Evolutionary conservation across 2,329 filamentous ascomycete species (phyloP).

Genomic region (Penicillium digitatum): DNA sequence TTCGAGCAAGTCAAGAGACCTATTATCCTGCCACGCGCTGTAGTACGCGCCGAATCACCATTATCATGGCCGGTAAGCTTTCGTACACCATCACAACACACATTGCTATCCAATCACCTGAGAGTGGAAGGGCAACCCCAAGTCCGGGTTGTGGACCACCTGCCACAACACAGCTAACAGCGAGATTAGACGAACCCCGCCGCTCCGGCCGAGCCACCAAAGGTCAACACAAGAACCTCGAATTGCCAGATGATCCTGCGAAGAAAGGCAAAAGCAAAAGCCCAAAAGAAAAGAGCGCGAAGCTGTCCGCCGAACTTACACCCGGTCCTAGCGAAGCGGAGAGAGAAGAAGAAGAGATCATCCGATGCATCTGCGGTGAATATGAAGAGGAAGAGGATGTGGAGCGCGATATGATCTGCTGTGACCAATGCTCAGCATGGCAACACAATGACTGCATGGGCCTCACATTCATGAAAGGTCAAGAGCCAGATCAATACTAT

Average conservation of each 20-base stretch:
- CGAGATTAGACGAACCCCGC: constrained; percentile 70
- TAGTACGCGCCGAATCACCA: constrained; percentile 35
- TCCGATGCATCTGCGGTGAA: constrained; percentile 89
- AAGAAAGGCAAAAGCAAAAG: constrained; percentile 48
- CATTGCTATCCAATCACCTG: constrained; percentile 3
- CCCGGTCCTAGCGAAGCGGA: constrained; percentile 49
- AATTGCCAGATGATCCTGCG: constrained; percentile 59
- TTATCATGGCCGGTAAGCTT: constrained; percentile 61
- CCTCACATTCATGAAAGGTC: constrained; percentile 69
- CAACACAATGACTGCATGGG: constrained; percentile 97
- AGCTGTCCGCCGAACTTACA: constrained; percentile 47
- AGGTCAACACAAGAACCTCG: constrained; percentile 88
- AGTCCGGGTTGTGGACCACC: neutral
- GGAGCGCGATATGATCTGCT: constrained; percentile 90
- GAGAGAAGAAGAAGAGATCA: constrained; percentile 71
- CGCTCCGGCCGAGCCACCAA: constrained; percentile 95
- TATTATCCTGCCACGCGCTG: constrained; percentile 29
- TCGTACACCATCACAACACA: constrained; percentile 29
- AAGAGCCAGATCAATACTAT: constrained; percentile 79
- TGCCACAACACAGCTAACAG: constrained; percentile 29
- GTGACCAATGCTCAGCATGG: constrained; percentile 89
- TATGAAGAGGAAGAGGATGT: constrained; percentile 81
- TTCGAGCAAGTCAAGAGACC: constrained; percentile 18
- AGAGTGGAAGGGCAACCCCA: constrained; percentile 1
- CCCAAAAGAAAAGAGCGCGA: constrained; percentile 45